Evolutionary conservation across 345 rosid genomes (phyloP), one percentile per base, ranked within the genome.

Genomic region (Arabis alpina): DNA sequence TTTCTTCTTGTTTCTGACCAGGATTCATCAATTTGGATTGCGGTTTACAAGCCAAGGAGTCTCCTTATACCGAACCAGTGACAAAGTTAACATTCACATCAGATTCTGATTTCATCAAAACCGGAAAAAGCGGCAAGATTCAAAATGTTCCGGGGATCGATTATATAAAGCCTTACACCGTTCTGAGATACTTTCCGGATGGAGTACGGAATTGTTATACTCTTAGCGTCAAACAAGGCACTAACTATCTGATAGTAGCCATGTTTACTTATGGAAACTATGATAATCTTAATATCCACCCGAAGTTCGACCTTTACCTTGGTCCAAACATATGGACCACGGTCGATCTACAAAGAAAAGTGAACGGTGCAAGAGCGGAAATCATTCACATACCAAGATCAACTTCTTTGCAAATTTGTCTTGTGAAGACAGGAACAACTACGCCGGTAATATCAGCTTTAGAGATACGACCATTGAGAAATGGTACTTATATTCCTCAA

Each of bases 381-480:
- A 40, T 77, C 49, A 77, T 77, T 53, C 80, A 77, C 36, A 3
- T 53, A 32, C 3, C 65, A 2, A 44, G 48, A 43, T 64, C 76
- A 28, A 37, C 55, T 44, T 64, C 71, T 53, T 37, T 77, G 1
- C 68, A 71, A 39, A 2, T 71, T 30, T 77, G 73, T 30, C 77
- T 77, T 37, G 69, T 77, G 54, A 77, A 71, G 52, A 77, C 80
- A 0, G 68, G 72, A 57, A 37, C 47, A 14, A 83, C 84, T 7
- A 70, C 77, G 12, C 80, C 80, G n/a, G 13, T 77, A 0, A 77
- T 77, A 57, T 71, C 80, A 50, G 76, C 80, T 43, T 49, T 77
- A 39, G 80, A 77, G 36, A 58, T 77, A 36, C 65, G 80, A n/a
- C 73, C 76, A 39, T 47, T 77, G 64, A 50, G 32, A 27, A 37